phyloP scores from a whole-genome alignment of 2,329 filamentous ascomycete genomes.

The Fonsecaea pugnacius region DNA sequence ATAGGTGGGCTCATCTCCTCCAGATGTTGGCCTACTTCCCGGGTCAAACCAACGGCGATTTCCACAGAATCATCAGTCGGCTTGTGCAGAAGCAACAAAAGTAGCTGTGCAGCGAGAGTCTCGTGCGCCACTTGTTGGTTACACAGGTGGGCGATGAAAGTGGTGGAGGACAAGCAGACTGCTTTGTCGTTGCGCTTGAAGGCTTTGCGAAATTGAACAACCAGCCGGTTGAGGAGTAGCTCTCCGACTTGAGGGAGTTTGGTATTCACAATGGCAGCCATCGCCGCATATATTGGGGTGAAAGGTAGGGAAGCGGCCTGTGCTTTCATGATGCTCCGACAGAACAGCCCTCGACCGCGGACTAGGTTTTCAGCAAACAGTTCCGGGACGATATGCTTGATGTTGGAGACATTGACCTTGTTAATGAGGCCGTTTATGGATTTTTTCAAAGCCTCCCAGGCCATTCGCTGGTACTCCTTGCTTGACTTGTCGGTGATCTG shows the following conservation, averaged over 20 bases:
- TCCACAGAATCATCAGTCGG: constrained; percentile 97
- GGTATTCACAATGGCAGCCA: constrained; percentile 96
- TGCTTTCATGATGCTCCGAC: constrained; percentile 96
- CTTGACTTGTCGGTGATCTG: constrained; percentile 96
- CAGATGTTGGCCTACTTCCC: constrained; percentile 89
- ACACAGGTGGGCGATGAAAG: constrained; percentile 91
- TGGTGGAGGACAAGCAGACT: constrained; percentile 89
- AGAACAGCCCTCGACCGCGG: constrained; percentile 88
- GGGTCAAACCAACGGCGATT: constrained; percentile 90
- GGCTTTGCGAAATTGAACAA: constrained; percentile 92
- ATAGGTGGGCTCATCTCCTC: constrained; percentile 94
- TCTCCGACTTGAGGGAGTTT: constrained; percentile 95
- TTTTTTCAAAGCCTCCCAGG: constrained; percentile 98
- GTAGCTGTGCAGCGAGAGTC: constrained; percentile 87
- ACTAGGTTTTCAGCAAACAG: constrained; percentile 93
- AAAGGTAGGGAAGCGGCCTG: constrained; percentile 95
- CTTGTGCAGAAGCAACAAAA: constrained; percentile 89
- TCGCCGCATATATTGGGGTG: constrained; percentile 92
- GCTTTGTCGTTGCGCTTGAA: constrained; percentile 97
- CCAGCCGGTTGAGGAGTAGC: constrained; percentile 78
- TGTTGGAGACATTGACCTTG: constrained; percentile 97
- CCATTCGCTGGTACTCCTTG: constrained; percentile 98
- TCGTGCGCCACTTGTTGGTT: constrained; percentile 97
- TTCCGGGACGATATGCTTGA: constrained; percentile 96
- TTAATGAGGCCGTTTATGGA: constrained; percentile 98